Evolutionary conservation across 73 alveolate species (phyloP), one percentile per base, ranked within the genome.

Genomic region (Symbiodinium natans): DNA sequence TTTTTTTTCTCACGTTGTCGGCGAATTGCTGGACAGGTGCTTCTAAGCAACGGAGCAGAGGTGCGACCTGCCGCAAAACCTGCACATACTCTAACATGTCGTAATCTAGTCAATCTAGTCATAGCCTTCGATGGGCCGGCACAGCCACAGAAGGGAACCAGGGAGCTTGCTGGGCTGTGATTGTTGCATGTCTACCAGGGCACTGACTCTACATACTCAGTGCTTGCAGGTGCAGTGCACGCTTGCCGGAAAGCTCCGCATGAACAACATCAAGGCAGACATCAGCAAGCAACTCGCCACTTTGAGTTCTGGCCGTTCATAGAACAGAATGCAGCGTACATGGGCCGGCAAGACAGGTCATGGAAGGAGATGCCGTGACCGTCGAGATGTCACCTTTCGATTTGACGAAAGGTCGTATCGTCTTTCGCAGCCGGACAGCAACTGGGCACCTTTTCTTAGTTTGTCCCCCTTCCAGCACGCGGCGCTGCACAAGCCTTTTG

Each of bases 311-410:
- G n/a, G n/a, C n/a, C n/a, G n/a, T n/a, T n/a, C n/a, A n/a, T n/a
- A n/a, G n/a, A n/a, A n/a, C n/a, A n/a, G n/a, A n/a, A n/a, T n/a
- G n/a, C n/a, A n/a, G n/a, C n/a, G n/a, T n/a, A n/a, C n/a, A n/a
- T n/a, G n/a, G n/a, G n/a, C n/a, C n/a, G n/a, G n/a, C n/a, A n/a
- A n/a, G n/a, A n/a, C 46, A 90, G 96, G 90, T 92, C 43, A 73
- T 92, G 98, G 92, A 74, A 43, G 98, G 98, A 43, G 98, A 92
- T 36, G 40, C 92, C 13, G 98, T 92, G 63, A 92, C 98, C 2
- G 98, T 92, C 43, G 98, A 92, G 82, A 92, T 92, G 98, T 74
- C 98, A 29, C 98, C 98, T 11, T 92, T 74, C 41, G 98, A 92
- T 54, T 48, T 92, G 39, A 92, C 98, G 41, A 92, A 75, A 41